Conservation (phyloP, 2,329 filamentous ascomycete species). For the Bisporella sp. region DNA sequence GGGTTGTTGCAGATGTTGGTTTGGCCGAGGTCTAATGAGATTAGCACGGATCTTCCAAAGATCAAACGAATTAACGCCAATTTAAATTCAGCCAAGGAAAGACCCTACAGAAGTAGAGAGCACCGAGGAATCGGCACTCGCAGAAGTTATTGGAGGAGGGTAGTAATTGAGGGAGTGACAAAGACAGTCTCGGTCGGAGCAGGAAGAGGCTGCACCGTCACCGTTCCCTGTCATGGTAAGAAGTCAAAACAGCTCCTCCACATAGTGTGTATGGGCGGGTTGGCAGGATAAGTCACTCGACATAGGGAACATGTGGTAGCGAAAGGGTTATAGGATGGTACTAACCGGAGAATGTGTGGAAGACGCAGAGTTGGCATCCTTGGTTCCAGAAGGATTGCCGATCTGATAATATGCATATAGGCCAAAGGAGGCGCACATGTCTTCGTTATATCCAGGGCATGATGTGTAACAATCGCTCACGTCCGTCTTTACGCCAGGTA, state of each 20-base stretch:
- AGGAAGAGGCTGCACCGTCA: conserved; percentile 14
- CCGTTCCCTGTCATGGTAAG: conserved; percentile 22
- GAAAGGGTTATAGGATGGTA: conserved; percentile 3
- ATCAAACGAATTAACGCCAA: background rate
- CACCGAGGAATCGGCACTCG: conserved; percentile 5
- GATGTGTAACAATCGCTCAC: conserved; percentile 40
- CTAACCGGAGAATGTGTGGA: conserved; percentile 19
- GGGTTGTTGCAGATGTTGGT: background rate
- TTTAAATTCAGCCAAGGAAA: conserved; percentile 3
- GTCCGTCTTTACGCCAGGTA: conserved; percentile 41
- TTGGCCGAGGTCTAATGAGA: conserved; percentile 1
- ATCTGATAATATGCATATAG: conserved; percentile 60
- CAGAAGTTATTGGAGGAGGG: conserved; percentile 6
- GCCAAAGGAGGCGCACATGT: conserved; percentile 57
- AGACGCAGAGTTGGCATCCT: conserved; percentile 11
- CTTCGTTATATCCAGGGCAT: conserved; percentile 63
- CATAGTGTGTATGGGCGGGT: background rate
- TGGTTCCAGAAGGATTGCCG: conserved; percentile 51
- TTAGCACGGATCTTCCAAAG: background rate
- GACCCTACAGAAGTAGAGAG: conserved; percentile 32
- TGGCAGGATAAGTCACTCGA: background rate
- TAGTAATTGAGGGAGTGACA: conserved; percentile 5
- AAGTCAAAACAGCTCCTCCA: conserved; percentile 24
- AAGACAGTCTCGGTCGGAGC: conserved; percentile 22
- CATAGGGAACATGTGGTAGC: background rate